Evolutionary conservation across 1,139 yeast species (phyloP).

Genomic region (Yamadazyma trypodendri): DNA sequence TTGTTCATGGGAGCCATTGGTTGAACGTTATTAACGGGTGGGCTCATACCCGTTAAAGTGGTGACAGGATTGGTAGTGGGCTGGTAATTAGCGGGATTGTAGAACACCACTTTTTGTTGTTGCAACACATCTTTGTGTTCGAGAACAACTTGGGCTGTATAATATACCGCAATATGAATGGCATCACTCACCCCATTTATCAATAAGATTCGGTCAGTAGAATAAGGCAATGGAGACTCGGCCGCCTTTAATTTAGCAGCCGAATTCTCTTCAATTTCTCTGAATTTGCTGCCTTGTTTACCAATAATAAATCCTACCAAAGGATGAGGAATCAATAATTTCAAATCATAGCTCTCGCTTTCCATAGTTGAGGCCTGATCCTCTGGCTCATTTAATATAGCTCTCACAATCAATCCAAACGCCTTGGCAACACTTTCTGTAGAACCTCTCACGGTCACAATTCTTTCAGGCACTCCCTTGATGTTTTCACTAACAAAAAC

Average conservation of each 20-base stretch:
- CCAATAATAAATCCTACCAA: conserved; percentile 85
- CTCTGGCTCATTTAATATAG: conserved; percentile 66
- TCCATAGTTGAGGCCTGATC: conserved; percentile 58
- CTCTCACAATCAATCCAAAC: conserved; percentile 70
- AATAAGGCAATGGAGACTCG: conserved; percentile 69
- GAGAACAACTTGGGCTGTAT: conserved; percentile 64
- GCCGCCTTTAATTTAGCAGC: conserved; percentile 81
- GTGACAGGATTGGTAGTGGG: conserved; percentile 16
- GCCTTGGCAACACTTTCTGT: conserved; percentile 83
- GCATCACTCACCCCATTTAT: conserved; percentile 86
- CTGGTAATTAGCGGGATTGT: conserved; percentile 60
- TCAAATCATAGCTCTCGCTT: conserved; percentile 56
- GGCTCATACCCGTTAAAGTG: conserved; percentile 14
- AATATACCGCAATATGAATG: conserved; percentile 78
- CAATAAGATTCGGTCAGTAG: conserved; percentile 75
- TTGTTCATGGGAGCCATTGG: conserved; percentile 6
- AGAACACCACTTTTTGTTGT: conserved; percentile 53
- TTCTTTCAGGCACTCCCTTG: conserved; percentile 73
- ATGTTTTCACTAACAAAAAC: conserved; percentile 78
- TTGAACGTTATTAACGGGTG: conserved; percentile 9
- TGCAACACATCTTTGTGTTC: conserved; percentile 57
- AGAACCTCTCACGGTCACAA: conserved; percentile 72
- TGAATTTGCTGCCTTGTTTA: conserved; percentile 68
- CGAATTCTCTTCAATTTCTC: conserved; percentile 81
- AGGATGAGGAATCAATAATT: conserved; percentile 74